phyloP scores from a whole-genome alignment of 768 basidiomycete genomes.

The Boletus sp. region DNA sequence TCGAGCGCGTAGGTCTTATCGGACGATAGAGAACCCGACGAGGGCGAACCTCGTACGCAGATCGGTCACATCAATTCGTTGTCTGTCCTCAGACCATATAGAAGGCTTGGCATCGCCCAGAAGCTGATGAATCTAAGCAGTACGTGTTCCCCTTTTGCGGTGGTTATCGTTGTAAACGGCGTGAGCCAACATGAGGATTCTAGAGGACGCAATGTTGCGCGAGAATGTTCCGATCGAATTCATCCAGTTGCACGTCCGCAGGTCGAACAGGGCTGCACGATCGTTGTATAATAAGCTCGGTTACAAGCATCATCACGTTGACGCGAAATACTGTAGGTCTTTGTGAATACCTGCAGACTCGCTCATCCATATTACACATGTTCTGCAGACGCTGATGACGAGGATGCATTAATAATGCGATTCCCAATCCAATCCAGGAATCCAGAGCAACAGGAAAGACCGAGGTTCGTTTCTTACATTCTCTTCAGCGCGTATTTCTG shows the following conservation, averaged over 20 bases:
- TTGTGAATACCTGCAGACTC: neutral
- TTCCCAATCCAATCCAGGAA: constrained; percentile 1
- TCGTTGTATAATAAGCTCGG: constrained; percentile 27
- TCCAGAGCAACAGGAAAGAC: neutral
- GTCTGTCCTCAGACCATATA: constrained; percentile 27
- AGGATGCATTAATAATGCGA: constrained; percentile 29
- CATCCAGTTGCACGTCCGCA: constrained; percentile 31
- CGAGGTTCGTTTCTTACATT: constrained; percentile 11
- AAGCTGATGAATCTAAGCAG: constrained; percentile 27
- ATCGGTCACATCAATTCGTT: constrained; percentile 32
- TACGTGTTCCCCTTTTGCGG: constrained; percentile 9
- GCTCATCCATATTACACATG: neutral
- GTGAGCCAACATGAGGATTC: constrained; percentile 1
- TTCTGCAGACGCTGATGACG: constrained; percentile 24
- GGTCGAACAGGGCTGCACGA: constrained; percentile 25
- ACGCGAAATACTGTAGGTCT: constrained; percentile 26
- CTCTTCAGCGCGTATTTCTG: neutral
- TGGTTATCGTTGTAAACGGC: neutral
- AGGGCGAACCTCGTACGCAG: constrained; percentile 1
- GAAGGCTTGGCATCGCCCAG: constrained; percentile 29
- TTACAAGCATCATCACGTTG: constrained; percentile 16
- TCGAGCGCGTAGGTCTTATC: constrained; percentile 3
- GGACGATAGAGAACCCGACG: constrained; percentile 24
- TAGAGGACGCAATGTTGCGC: constrained; percentile 27
- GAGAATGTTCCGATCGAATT: constrained; percentile 13